phyloP scores from a whole-genome alignment of 495 filamentous ascomycete species.

The Hypomontagnella submonticulosa region DNA sequence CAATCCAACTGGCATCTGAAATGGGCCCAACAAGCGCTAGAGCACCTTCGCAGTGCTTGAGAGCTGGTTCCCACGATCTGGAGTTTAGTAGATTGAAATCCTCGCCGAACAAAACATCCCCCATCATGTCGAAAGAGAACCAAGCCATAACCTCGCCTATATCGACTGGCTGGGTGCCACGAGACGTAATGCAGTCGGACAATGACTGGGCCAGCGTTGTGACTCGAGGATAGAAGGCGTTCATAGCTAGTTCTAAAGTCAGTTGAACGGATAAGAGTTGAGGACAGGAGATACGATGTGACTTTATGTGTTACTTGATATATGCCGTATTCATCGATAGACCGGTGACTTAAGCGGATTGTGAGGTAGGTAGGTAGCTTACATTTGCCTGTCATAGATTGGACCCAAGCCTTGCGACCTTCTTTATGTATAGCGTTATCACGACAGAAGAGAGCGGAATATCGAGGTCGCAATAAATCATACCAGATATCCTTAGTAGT shows the following conservation, averaged over 20 bases:
- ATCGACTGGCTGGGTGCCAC: conserved; percentile 8
- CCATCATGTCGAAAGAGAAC: conserved; percentile 12
- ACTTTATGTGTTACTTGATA: neutral
- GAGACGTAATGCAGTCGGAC: conserved; percentile 11
- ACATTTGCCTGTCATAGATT: conserved; percentile 44
- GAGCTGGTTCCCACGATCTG: neutral
- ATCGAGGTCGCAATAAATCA: conserved; percentile 54
- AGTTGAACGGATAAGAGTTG: no score
- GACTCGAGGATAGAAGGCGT: conserved; percentile 30
- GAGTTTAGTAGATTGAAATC: conserved; percentile 9
- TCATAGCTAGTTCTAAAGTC: conserved; percentile 22
- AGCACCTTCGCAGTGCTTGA: conserved; percentile 32
- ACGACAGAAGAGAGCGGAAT: conserved; percentile 54
- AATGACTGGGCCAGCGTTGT: conserved; percentile 6
- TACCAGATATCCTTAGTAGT: conserved; percentile 60
- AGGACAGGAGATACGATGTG: no score
- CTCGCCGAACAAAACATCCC: conserved; percentile 12
- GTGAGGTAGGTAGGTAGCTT: conserved; percentile 4
- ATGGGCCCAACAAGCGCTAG: conserved; percentile 33
- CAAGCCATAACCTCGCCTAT: conserved; percentile 29
- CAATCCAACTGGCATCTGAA: conserved; percentile 34
- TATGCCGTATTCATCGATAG: neutral
- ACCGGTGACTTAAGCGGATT: neutral
- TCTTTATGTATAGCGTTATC: conserved; percentile 42
- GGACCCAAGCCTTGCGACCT: conserved; percentile 51